Evolutionary conservation across 805 yeast species (phyloP).

Genomic region (Diddensiella santjacobensis): DNA sequence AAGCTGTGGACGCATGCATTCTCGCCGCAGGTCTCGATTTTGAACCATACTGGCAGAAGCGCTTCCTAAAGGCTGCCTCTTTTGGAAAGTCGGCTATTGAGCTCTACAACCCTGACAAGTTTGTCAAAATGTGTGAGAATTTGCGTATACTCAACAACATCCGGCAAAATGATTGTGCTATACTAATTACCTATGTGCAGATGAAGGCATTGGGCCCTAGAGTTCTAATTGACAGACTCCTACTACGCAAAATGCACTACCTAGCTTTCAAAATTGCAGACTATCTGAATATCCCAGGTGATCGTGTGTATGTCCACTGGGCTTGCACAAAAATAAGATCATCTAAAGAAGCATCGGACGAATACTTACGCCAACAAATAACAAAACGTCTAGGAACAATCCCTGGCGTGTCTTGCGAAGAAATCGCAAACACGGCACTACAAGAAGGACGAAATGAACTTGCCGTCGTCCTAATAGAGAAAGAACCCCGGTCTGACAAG

Average conservation of each 20-base stretch:
- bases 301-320: conserved; percentile 70
- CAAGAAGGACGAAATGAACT: conserved; percentile 76
- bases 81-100: conserved; percentile 72
- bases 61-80: conserved; percentile 70
- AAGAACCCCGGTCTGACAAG: conserved; percentile 59
- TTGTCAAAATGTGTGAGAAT: conserved; percentile 57
- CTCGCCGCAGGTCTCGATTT: conserved; percentile 75
- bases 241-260: conserved; percentile 55
- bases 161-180: conserved; percentile 59
- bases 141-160: conserved; percentile 68
- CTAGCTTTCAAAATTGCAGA: conserved; percentile 61
- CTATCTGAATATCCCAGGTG: conserved; percentile 44
- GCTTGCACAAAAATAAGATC: conserved; percentile 63
- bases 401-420: conserved; percentile 50
- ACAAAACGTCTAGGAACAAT: conserved; percentile 42
- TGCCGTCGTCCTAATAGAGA: conserved; percentile 60
- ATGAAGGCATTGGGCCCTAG: conserved; percentile 51
- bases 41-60: conserved; percentile 75
- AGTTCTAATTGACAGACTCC: conserved; percentile 52
- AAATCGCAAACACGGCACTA: conserved; percentile 60
- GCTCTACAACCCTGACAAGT: conserved; percentile 54
- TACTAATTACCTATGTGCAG: conserved; percentile 61
- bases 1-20: conserved; percentile 69
- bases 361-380: conserved; percentile 50
- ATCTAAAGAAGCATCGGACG: conserved; percentile 54